phyloP scores from a whole-genome alignment of 495 filamentous ascomycete genomes.

The Ramalina intermedia region DNA sequence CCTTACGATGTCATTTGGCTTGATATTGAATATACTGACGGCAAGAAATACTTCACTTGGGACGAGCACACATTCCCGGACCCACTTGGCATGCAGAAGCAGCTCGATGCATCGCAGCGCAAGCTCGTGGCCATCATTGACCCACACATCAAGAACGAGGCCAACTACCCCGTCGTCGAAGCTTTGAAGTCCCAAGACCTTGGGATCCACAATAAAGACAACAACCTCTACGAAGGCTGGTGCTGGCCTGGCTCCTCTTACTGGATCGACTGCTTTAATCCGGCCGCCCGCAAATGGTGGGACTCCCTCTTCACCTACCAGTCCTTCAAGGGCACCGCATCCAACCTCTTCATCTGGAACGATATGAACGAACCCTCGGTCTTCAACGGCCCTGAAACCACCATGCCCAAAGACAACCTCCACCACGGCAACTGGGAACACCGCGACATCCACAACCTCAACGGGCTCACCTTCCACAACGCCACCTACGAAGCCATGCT shows the following conservation, averaged over 20 bases:
- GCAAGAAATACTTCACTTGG: slow-evolving; percentile 96
- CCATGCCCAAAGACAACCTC: slow-evolving; percentile 95
- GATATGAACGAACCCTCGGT: slow-evolving; percentile 99
- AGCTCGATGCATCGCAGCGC: slow-evolving; percentile 65
- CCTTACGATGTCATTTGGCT: slow-evolving; percentile 99
- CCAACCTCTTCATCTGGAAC: slow-evolving; percentile 93
- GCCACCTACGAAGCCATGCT: slow-evolving; percentile 76
- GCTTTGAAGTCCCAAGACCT: slow-evolving; percentile 73
- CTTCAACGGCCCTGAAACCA: slow-evolving; percentile 93
- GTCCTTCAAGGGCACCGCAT: slow-evolving; percentile 63
- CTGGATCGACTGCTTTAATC: slow-evolving; percentile 93
- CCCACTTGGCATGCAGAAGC: slow-evolving; percentile 74
- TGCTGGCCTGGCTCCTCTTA: slow-evolving; percentile 95
- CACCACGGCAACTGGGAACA: slow-evolving; percentile 92
- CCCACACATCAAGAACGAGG: slow-evolving; percentile 90
- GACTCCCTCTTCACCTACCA: slow-evolving; percentile 71
- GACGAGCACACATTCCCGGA: slow-evolving; percentile 74
- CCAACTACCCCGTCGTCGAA: slow-evolving; percentile 57
- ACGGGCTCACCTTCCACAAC: slow-evolving; percentile 87
- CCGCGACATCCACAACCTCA: slow-evolving; percentile 87
- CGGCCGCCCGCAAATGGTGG: slow-evolving; percentile 81
- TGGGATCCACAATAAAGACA: slow-evolving; percentile 78
- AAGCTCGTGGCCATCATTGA: slow-evolving; percentile 94
- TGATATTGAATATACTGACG: slow-evolving; percentile 91
- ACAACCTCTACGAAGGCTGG: slow-evolving; percentile 82